Conservation (phyloP, 73 alveolate species). For the Tetrahymena malaccensis region DNA sequence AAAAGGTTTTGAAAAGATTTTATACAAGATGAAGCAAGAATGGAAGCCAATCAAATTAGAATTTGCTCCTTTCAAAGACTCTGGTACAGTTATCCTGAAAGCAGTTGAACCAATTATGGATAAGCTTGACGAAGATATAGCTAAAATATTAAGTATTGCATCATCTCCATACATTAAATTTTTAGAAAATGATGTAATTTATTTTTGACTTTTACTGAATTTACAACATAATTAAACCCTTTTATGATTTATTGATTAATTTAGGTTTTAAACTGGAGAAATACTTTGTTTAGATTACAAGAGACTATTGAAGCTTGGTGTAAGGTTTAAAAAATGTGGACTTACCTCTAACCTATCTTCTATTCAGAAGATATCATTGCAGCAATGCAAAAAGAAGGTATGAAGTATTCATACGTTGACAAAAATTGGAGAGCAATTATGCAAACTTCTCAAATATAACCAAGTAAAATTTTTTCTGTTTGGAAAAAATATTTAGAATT, state of each 20-base stretch:
- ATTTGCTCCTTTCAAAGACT: conserved; percentile 64
- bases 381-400: conserved; percentile 83
- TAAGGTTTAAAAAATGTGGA: conserved; percentile 84
- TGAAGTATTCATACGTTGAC: conserved; percentile 76
- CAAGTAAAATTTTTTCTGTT: not conserved
- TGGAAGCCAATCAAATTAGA: conserved; percentile 86
- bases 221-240: not conserved
- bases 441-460: conserved; percentile 65
- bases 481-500: not conserved
- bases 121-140: conserved; percentile 78
- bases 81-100: conserved; percentile 69
- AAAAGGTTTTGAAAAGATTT: conserved; percentile 76
- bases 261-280: conserved; percentile 79
- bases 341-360: conserved; percentile 88
- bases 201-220: not conserved
- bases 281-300: conserved; percentile 71
- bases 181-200: conserved; percentile 42
- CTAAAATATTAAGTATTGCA: conserved; percentile 79
- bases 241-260: not conserved
- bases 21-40: conserved; percentile 78
- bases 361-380: conserved; percentile 82
- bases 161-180: conserved; percentile 82
- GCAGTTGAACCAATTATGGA: conserved; percentile 90
- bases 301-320: conserved; percentile 92
- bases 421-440: conserved; percentile 75